These are phyloP conservation scores for Phanerochaete sordida DNA, from an alignment of 768 basidiomycete genomes.

Conservation along the genomic window DNA sequence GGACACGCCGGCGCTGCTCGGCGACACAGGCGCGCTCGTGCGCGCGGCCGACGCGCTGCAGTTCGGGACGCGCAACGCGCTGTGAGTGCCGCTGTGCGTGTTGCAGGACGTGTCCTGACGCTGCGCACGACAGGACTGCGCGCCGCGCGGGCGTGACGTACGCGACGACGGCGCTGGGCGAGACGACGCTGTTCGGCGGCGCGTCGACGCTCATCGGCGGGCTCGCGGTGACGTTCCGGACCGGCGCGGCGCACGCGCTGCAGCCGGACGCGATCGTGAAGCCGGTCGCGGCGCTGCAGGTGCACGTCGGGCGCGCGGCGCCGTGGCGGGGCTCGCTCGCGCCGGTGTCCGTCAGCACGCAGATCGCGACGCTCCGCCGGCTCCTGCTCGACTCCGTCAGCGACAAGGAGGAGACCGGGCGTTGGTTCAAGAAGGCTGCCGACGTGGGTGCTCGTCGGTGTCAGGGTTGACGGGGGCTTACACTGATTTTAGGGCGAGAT, in stretches of 20 bases:
- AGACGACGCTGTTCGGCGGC: slow-evolving; percentile 18
- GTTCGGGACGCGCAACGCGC: slow-evolving; percentile 64
- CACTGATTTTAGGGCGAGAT: slow-evolving; percentile 49
- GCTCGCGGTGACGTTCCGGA: slow-evolving; percentile 41
- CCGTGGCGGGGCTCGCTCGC: slow-evolving; percentile 14
- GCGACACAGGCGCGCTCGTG: slow-evolving; percentile 48
- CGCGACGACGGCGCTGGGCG: slow-evolving; percentile 36
- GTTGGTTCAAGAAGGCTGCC: slow-evolving; percentile 36
- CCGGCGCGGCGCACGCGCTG: slow-evolving; percentile 36
- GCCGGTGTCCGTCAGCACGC: slow-evolving; percentile 64
- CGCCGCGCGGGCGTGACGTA: slow-evolving; percentile 52
- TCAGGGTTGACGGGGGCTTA: neutral
- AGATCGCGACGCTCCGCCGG: slow-evolving; percentile 69
- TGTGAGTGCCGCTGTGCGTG: slow-evolving; percentile 47
- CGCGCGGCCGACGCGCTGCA: slow-evolving; percentile 73
- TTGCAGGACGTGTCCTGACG: no score
- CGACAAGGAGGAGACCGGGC: slow-evolving; percentile 27
- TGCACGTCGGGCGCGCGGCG: slow-evolving; percentile 32
- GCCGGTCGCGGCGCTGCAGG: slow-evolving; percentile 41
- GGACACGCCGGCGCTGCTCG: slow-evolving; percentile 46
- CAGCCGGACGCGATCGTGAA: slow-evolving; percentile 40
- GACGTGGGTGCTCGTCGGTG: slow-evolving; percentile 17
- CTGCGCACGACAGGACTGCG: slow-evolving; percentile 44
- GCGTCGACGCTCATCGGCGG: slow-evolving; percentile 33
- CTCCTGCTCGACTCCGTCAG: slow-evolving; percentile 46